Evolutionary conservation across 2,329 filamentous ascomycete species (phyloP), one percentile per base, ranked within the genome.

Genomic region (Botrytis fragariae): DNA sequence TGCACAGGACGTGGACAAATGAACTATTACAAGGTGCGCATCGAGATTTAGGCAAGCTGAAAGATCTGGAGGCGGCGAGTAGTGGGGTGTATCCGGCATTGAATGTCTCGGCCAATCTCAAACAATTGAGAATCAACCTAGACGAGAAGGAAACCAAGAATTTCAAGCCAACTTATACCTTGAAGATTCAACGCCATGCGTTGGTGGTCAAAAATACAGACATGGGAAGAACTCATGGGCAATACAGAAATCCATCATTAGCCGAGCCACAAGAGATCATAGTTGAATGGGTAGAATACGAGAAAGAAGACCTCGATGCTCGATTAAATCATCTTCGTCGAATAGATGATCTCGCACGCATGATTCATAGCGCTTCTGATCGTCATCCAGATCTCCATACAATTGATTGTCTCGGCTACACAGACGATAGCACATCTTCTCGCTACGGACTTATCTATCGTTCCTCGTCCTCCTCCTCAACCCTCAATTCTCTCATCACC

Each of bases 231-330:
- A 79, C 81, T 54, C 81, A 79, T 51, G 82, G 80, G 37, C 82
- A 79, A 1, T 81, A 79, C 9, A 82, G 84, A 67, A 81, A 80
- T 32, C 75, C 76, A 2, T 79, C 78, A 0, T 81, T 81, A 22
- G 78, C 70, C 14, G 64, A 65, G 14, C 51, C 59, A 12, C 72
- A 78, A 22, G 74, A 82, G 69, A 83, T 85, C 29, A 73, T 85
- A 35, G 77, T 86, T 69, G 84, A 86, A 74, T 86, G 84, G 84
- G 82, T 85, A 22, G 80, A 83, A 67, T 86, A 86, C 74, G 84
- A 85, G 72, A 74, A 75, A 69, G 75, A 77, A 51, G 79, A 81
- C 61, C 78, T 84, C 25, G 83, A 85, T 65, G 82, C 82, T 73
- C 81, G 84, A 45, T 79, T 85, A 63, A 81, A 82, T 51, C 83